Percentiles rank a stretch among this genome's conserved stretches.
phyloP scores from a whole-genome alignment of 2,329 filamentous ascomycete genomes.

The Monosporascus ibericus region DNA sequence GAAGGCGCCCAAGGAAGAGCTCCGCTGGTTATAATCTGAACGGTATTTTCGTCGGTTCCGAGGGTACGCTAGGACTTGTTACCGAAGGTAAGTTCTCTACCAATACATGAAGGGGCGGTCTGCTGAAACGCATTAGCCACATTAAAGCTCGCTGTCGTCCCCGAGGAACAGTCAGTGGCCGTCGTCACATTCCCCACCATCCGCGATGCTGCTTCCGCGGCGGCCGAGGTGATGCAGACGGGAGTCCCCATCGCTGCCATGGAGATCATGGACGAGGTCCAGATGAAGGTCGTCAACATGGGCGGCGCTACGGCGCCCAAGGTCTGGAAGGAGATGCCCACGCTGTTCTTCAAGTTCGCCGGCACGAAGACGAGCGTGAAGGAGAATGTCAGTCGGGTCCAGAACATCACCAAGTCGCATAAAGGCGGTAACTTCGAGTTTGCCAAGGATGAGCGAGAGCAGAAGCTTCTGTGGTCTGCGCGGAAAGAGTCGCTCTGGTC shows the following conservation, averaged over 20 bases:
- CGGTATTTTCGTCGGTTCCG: constrained; percentile 71
- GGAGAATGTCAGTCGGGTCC: constrained; percentile 68
- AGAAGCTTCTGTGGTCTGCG: constrained; percentile 72
- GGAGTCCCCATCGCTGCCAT: constrained; percentile 70
- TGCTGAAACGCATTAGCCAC: constrained; percentile 44
- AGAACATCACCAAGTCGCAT: constrained; percentile 59
- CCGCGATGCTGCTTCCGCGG: constrained; percentile 67
- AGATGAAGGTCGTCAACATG: constrained; percentile 77
- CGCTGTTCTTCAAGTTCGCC: constrained; percentile 80
- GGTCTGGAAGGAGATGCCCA: constrained; percentile 69
- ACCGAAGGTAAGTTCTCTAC: constrained; percentile 52
- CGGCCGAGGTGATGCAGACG: constrained; percentile 68
- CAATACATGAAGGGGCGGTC: too few relatives aligned
- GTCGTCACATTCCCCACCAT: constrained; percentile 76
- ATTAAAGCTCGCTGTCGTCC: constrained; percentile 70
- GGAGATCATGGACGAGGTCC: constrained; percentile 85
- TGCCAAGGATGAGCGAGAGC: constrained; percentile 63
- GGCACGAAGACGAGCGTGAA: constrained; percentile 72
- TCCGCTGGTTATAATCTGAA: constrained; percentile 82
- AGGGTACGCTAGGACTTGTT: constrained; percentile 74
- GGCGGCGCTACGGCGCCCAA: constrained; percentile 62
- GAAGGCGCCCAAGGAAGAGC: constrained; percentile 70
- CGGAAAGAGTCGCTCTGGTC: constrained; percentile 81
- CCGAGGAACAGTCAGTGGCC: constrained; percentile 69
- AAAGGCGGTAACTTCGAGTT: constrained; percentile 68